Base-by-base conservation (phyloP, 116 monocot genomes). In the Iris pallida region DNA sequence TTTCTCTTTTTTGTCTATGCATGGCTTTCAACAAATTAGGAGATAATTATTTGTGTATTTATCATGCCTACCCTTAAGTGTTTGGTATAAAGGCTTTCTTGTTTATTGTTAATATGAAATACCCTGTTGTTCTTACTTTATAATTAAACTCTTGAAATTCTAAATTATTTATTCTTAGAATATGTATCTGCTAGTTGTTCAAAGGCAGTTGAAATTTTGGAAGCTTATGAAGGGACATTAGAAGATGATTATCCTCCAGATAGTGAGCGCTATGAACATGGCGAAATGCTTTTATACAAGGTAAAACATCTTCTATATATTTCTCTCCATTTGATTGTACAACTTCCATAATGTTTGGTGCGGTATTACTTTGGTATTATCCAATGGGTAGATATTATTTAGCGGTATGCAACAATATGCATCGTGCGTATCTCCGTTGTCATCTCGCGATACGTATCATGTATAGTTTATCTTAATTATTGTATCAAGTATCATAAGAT, bases 191-290 rank as follows among this genome's bases (percentile, higher is more conserved):
- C 45, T 71, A 95, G 95, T 77, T 76, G 71, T 73, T 84, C 73
- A 45, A 95, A 86, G 82, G 93, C 93, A 61, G 68, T 89, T 53
- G 84, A 93, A 20, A 73, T 93, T 60, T 73, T 93, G 68, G 95
- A 93, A 53, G 93, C 93, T 45, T 93, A 89, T 72, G 93, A 93
- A 78, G 86, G 93, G 46, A 93, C 93, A 63, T 45, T 93, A 14
- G 93, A 89, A 76, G 93, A 89, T 80, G 93, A 93, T 76, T 93
- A 84, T 73, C 93, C 93, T 73, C 82, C 93, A 53, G 89, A 89
- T 5, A 93, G 80, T 67, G 93, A 93, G 70, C 81, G 82, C 16
- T 86, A 84, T 79, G 93, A 93, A 71, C 93, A 93, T 80, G 78
- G 89, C 59, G 93, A 93, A 76, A 93, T 93, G 93, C 93, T 93